Percentiles rank a stretch among this genome's conserved stretches.
phyloP scores from a whole-genome alignment of 2,329 filamentous ascomycete genomes.

The Trichoderma pleuroti region DNA sequence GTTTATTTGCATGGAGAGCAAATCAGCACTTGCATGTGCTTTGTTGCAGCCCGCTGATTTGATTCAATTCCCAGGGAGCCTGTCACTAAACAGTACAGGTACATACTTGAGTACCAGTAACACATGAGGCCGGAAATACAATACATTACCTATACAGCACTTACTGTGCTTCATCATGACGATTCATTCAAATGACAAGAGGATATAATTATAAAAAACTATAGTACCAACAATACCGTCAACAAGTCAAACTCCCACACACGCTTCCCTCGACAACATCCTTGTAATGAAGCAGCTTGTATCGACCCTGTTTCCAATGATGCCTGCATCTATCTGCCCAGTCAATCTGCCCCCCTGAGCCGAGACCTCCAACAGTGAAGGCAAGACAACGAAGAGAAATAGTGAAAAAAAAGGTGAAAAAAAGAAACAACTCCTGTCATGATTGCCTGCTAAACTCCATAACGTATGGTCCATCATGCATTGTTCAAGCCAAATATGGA shows the following conservation, averaged over 20 bases:
- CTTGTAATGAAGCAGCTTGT: neutral
- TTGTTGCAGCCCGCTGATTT: neutral
- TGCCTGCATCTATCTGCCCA: neutral
- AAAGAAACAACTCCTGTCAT: constrained; percentile 8
- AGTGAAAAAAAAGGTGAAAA: neutral
- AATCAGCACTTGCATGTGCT: neutral
- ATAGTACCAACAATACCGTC: neutral
- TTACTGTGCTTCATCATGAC: neutral
- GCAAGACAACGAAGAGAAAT: neutral
- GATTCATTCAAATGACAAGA: neutral
- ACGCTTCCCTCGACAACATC: neutral
- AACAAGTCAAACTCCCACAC: neutral
- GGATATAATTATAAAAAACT: neutral
- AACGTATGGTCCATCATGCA: constrained; percentile 20
- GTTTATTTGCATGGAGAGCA: neutral
- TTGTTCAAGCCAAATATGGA: constrained; percentile 7
- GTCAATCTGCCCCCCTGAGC: neutral
- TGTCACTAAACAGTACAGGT: no score
- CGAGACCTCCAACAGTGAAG: neutral
- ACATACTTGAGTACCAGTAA: neutral
- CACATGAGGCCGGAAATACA: neutral
- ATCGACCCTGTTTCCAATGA: neutral
- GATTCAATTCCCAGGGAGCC: neutral
- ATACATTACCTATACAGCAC: neutral
- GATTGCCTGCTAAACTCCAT: constrained; percentile 21